Percentiles rank a stretch among this genome's conserved stretches.
Conservation (phyloP, 495 filamentous ascomycete genomes). For the Podospora didyma region DNA sequence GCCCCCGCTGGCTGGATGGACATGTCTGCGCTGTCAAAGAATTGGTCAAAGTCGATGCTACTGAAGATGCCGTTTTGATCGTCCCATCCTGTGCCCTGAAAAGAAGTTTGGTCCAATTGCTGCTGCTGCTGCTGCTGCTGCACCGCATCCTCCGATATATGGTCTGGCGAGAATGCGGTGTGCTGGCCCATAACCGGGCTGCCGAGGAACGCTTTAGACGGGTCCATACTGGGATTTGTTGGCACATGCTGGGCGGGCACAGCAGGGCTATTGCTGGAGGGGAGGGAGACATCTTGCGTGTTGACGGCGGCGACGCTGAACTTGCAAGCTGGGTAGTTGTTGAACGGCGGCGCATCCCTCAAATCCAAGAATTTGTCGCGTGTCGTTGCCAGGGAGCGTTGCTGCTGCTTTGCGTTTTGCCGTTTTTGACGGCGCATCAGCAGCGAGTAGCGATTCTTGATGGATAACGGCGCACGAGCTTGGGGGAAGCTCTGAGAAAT, state of each 20-base stretch:
- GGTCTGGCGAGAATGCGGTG: too few relatives aligned
- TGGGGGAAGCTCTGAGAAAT: background rate
- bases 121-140: too few relatives aligned
- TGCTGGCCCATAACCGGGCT: too few relatives aligned
- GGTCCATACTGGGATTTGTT: too few relatives aligned
- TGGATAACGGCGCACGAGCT: background rate
- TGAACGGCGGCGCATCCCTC: background rate
- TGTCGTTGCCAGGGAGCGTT: background rate
- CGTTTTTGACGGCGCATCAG: background rate
- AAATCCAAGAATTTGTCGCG: background rate
- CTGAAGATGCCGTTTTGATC: too few relatives aligned
- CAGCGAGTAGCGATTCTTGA: background rate
- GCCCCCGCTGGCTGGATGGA: background rate
- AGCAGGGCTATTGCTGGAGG: background rate
- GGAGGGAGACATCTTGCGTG: background rate
- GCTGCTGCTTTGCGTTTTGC: background rate
- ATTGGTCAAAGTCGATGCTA: too few relatives aligned
- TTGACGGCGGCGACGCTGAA: background rate
- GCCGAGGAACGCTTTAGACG: too few relatives aligned
- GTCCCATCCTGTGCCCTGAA: too few relatives aligned
- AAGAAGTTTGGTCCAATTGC: too few relatives aligned
- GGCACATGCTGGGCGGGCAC: too few relatives aligned
- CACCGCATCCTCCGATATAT: too few relatives aligned
- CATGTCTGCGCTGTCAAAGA: background rate
- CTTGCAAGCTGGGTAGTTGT: background rate